These are phyloP conservation scores for Pichia gijzeniarum DNA, from an alignment of 805 yeast genomes.

Conservation along the genomic window DNA sequence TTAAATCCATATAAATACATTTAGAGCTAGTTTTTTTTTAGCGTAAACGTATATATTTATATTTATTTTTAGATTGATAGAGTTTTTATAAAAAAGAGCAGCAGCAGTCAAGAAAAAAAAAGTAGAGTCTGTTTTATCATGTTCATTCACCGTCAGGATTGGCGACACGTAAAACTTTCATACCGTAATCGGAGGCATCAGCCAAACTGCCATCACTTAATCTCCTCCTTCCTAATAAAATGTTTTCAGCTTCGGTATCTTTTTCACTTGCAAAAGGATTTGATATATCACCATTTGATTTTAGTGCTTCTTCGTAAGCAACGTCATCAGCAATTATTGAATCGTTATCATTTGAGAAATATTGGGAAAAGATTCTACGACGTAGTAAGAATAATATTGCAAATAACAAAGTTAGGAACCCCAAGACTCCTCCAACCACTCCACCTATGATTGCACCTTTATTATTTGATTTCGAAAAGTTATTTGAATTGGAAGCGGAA, in stretches of 20 bases:
- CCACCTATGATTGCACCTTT: slow-evolving; percentile 34
- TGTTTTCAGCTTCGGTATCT: slow-evolving; percentile 30
- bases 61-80: neutral
- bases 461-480: slow-evolving; percentile 7
- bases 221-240: slow-evolving; percentile 81
- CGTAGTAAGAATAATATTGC: slow-evolving; percentile 30
- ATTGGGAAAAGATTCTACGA: slow-evolving; percentile 29
- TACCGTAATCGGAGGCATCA: slow-evolving; percentile 74
- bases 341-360: slow-evolving; percentile 25
- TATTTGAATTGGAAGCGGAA: slow-evolving; percentile 4
- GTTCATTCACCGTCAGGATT: slow-evolving; percentile 57
- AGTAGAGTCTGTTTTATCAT: neutral
- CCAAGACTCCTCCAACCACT: slow-evolving; percentile 32
- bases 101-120: neutral
- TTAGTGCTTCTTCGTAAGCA: slow-evolving; percentile 52
- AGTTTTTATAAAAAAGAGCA: no score
- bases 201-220: slow-evolving; percentile 82
- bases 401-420: slow-evolving; percentile 23
- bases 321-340: slow-evolving; percentile 45
- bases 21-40: slow-evolving; percentile 24
- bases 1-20: slow-evolving; percentile 93
- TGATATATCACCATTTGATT: slow-evolving; percentile 32
- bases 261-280: slow-evolving; percentile 64
- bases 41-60: neutral
- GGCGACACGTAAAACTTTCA: slow-evolving; percentile 79